phyloP scores from a whole-genome alignment of 306 rosid genomes.

The Quillaja saponaria region DNA sequence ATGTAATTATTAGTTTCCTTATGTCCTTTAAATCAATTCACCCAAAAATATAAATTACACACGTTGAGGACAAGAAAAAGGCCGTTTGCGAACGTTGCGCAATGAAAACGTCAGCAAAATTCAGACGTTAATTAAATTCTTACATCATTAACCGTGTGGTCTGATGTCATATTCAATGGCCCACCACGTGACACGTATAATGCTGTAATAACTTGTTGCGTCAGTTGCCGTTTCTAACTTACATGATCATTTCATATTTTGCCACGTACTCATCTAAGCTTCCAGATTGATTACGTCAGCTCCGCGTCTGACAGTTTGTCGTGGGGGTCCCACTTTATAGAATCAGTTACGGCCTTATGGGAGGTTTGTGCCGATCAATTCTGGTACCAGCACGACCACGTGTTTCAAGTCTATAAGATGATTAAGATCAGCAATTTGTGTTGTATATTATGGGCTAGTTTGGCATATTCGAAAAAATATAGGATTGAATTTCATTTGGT shows the following conservation, averaged over 20 bases:
- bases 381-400: too few relatives aligned
- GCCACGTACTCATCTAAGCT: slow-evolving; percentile 26
- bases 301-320: not conserved
- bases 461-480: too few relatives aligned
- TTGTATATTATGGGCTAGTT: too few relatives aligned
- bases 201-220: slow-evolving; percentile 10
- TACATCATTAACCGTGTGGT: slow-evolving; percentile 26
- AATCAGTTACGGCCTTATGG: too few relatives aligned
- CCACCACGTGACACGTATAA: slow-evolving; percentile 45
- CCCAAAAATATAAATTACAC: not conserved
- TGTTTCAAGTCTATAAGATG: too few relatives aligned
- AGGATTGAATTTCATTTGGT: too few relatives aligned
- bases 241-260: not conserved
- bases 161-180: slow-evolving; percentile 22
- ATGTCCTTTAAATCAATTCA: too few relatives aligned
- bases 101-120: slow-evolving; percentile 1
- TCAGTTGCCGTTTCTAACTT: slow-evolving; percentile 25
- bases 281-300: slow-evolving; percentile 24
- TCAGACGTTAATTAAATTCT: slow-evolving; percentile 1
- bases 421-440: too few relatives aligned
- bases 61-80: not conserved
- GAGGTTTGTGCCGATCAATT: too few relatives aligned
- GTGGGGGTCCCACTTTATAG: not conserved
- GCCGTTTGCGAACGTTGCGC: not conserved
- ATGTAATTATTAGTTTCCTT: too few relatives aligned